A percentile compares a stretch with the other conserved stretches of the same genome.
Evolutionary conservation across 2,329 filamentous ascomycete genomes (phyloP).

Genomic region (Colletotrichum tanaceti): DNA sequence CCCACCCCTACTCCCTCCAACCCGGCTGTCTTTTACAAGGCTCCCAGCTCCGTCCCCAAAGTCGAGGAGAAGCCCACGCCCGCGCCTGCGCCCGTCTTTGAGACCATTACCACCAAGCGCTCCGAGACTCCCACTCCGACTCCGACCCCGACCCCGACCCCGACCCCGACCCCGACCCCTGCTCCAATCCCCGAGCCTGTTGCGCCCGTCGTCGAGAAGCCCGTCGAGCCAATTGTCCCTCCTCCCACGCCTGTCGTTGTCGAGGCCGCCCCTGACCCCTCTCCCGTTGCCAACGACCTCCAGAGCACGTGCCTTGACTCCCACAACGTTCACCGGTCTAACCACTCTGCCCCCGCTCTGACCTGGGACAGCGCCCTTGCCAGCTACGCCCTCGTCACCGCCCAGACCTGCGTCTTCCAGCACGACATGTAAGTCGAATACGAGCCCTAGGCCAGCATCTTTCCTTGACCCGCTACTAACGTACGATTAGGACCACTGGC

Average conservation of each 20-base stretch:
- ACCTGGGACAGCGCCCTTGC: constrained; percentile 75
- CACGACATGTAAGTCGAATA: constrained; percentile 77
- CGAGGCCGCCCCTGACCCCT: constrained; percentile 44
- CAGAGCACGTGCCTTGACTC: constrained; percentile 66
- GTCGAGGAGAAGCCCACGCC: constrained; percentile 30
- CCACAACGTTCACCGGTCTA: constrained; percentile 88
- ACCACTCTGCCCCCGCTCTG: constrained; percentile 77
- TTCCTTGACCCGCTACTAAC: constrained; percentile 28
- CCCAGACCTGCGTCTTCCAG: constrained; percentile 74
- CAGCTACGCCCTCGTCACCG: constrained; percentile 71
- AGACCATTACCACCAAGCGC: constrained; percentile 39
- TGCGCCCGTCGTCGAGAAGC: constrained; percentile 1
- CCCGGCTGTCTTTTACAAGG: constrained; percentile 28
- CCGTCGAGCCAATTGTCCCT: constrained; percentile 16
- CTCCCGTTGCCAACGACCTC: constrained; percentile 45
- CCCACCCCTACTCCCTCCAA: constrained; percentile 43
- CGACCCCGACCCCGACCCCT: constrained; percentile 32
- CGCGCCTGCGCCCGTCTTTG: constrained; percentile 34
- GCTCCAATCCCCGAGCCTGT: constrained; percentile 37
- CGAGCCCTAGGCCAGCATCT: constrained; percentile 40
- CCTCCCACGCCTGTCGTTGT: constrained; percentile 40
- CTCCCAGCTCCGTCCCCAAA: constrained; percentile 32
- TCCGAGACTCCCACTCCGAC: constrained; percentile 40
- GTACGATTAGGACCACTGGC: constrained; percentile 60
- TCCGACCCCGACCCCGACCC: constrained; percentile 35